A percentile compares a stretch with the other conserved stretches of the same genome.
Evolutionary conservation across 2,329 filamentous ascomycete genomes (phyloP).

Genomic region (Metarhizium robertsii): DNA sequence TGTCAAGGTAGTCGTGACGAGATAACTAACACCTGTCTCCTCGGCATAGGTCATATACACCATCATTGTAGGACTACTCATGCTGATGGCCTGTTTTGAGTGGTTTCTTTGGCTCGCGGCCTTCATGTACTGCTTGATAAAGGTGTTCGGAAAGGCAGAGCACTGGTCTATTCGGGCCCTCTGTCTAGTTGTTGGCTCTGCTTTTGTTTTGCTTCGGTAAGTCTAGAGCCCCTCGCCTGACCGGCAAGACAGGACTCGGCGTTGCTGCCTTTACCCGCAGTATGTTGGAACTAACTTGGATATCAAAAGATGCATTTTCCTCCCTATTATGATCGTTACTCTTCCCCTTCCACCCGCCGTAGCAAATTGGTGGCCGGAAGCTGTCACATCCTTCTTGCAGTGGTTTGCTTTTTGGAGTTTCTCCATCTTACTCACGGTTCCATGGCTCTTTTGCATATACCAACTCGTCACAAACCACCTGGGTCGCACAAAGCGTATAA

Average conservation of each 20-base stretch:
- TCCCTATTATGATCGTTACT: conserved; percentile 91
- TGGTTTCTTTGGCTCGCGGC: conserved; percentile 95
- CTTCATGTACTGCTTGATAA: conserved; percentile 82
- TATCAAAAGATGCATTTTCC: conserved; percentile 60
- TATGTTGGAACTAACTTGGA: background rate
- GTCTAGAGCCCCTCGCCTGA: conserved; percentile 10
- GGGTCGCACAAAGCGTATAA: conserved; percentile 72
- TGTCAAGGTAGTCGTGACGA: background rate
- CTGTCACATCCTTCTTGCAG: conserved; percentile 65
- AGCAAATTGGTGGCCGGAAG: conserved; percentile 59
- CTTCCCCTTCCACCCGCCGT: conserved; percentile 70
- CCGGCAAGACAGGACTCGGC: background rate
- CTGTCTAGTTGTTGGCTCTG: conserved; percentile 62
- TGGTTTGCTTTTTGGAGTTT: conserved; percentile 97
- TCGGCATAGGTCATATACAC: conserved; percentile 71
- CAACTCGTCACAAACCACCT: conserved; percentile 82
- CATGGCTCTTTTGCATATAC: conserved; percentile 90
- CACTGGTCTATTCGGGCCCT: conserved; percentile 75
- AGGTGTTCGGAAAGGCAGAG: conserved; percentile 83
- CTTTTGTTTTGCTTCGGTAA: conserved; percentile 71
- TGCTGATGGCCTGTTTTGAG: conserved; percentile 78
- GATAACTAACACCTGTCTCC: background rate
- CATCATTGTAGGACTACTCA: conserved; percentile 67
- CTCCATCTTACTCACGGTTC: conserved; percentile 71
- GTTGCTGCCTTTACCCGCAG: background rate